These are phyloP conservation scores for Penicillium hesseltinei DNA, from an alignment of 2,329 filamentous ascomycete species.

Conservation along the genomic window DNA sequence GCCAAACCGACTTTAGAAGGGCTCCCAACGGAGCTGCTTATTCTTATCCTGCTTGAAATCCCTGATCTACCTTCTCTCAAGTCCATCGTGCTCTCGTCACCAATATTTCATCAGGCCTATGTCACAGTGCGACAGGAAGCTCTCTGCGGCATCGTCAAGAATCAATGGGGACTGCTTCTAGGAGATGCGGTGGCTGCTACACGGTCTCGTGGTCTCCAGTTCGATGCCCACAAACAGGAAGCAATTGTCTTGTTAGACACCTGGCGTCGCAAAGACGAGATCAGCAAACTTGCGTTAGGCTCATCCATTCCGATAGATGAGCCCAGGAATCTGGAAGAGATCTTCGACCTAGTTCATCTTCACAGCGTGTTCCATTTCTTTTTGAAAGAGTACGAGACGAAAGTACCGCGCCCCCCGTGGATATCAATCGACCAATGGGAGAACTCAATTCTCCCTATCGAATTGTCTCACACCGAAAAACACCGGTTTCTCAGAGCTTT, in stretches of 20 bases:
- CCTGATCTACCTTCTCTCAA: slow-evolving; percentile 13
- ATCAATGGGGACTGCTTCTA: neutral
- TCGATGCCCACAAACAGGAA: slow-evolving; percentile 2
- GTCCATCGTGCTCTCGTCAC: slow-evolving; percentile 19
- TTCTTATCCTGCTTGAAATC: slow-evolving; percentile 15
- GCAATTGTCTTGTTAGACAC: slow-evolving; percentile 19
- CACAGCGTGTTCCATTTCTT: slow-evolving; percentile 6
- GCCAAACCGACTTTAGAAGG: slow-evolving; percentile 4
- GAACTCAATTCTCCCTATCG: slow-evolving; percentile 1
- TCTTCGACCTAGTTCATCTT: slow-evolving; percentile 5
- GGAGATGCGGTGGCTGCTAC: slow-evolving; percentile 20
- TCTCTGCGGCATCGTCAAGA: slow-evolving; percentile 2
- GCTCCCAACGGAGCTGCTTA: slow-evolving; percentile 19
- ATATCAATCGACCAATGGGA: slow-evolving; percentile 1
- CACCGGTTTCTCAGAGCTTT: slow-evolving; percentile 15
- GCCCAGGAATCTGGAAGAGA: slow-evolving; percentile 8
- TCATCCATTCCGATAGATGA: slow-evolving; percentile 2
- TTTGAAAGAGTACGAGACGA: slow-evolving; percentile 4
- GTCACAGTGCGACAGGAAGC: slow-evolving; percentile 1
- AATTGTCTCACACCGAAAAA: slow-evolving; percentile 11
- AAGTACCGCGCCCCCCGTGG: neutral
- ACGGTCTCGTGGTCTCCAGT: slow-evolving; percentile 16
- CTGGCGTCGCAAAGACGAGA: slow-evolving; percentile 20
- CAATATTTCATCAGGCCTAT: slow-evolving; percentile 16
- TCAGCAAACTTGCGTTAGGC: neutral